Evolutionary conservation across 495 filamentous ascomycete genomes (phyloP), one percentile per base, ranked within the genome.

Genomic region (Amorphotheca resinae): DNA sequence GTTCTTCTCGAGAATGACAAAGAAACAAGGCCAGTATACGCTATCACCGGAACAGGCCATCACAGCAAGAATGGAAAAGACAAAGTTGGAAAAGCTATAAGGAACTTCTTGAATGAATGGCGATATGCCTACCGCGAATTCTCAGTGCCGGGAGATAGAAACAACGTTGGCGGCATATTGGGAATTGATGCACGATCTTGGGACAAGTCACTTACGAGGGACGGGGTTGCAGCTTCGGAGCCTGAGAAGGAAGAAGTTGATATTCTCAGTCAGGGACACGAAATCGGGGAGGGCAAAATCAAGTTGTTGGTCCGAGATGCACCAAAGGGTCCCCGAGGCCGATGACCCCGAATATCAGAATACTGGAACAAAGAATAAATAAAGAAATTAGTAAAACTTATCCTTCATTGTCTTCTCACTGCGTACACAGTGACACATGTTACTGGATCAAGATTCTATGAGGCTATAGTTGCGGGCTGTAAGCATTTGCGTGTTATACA

Each of bases 1-100:
- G 79, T 93, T 14, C 76, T 98, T 26, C 66, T 85, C 23, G 84
- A 91, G 56, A 87, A 95, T 48, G 69, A 73, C 46, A 70, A 76
- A 37, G 80, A 82, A 38, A 67, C 64, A 33, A 70, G 72, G n/a
- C 80, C 88, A 2, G 73, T 96, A 22, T 99, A 96, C 53, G 88
- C 87, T 35, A 96, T 96, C 54, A 94, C 87, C 3, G 91, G 91
- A 44, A 95, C 91, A 5, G 89, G 89, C 8, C 93, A 99, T 54
- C 93, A 96, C 58, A 93, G 86, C 51, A 96, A 96, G 68, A 91
- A 93, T 55, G 91, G 91, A 50, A 96, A 95, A 61, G 93, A 99
- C 59, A 99, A 99, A 62, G 82, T 99, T 22, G 89, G 89, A 47
- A 95, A 95, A 65, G 85, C 87, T 6, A 76, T 99, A 49, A 79